A percentile compares a stretch with the other conserved stretches of the same genome.
Evolutionary conservation across 805 yeast genomes (phyloP).

Genomic region (Lipomyces starkeyi): DNA sequence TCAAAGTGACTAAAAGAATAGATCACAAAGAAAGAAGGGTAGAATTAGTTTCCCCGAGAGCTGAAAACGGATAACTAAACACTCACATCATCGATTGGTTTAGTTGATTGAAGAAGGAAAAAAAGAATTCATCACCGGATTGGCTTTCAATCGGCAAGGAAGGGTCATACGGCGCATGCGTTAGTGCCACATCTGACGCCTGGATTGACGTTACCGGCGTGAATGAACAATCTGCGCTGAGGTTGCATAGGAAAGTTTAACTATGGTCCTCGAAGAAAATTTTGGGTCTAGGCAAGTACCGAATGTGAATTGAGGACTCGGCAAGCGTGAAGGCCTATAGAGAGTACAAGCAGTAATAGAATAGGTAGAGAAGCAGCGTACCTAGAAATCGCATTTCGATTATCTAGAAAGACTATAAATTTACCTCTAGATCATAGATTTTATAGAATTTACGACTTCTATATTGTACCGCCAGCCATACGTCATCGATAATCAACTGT

Average conservation of each 20-base stretch:
- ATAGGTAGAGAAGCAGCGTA: neutral
- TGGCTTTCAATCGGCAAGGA: neutral
- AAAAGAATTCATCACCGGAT: neutral
- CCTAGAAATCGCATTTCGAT: conserved; percentile 1
- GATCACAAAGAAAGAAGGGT: neutral
- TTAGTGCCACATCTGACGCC: neutral
- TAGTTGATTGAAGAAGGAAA: conserved; percentile 38
- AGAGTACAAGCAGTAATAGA: neutral
- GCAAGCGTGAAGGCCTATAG: too few relatives aligned
- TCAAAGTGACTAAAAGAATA: neutral
- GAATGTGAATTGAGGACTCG: neutral
- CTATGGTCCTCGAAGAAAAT: conserved; percentile 2
- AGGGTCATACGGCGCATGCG: neutral
- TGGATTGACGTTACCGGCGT: neutral
- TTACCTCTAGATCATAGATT: neutral
- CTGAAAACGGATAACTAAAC: conserved; percentile 35
- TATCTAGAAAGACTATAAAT: neutral
- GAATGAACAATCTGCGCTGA: neutral
- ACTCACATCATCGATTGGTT: conserved; percentile 41
- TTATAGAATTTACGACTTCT: neutral
- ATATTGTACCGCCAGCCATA: neutral
- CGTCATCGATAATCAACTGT: neutral
- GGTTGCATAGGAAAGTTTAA: neutral
- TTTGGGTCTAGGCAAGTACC: neutral
- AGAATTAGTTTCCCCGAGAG: conserved; percentile 34